Evolutionary conservation across 768 basidiomycete species (phyloP).

Genomic region (Pulveroboletus frians): DNA sequence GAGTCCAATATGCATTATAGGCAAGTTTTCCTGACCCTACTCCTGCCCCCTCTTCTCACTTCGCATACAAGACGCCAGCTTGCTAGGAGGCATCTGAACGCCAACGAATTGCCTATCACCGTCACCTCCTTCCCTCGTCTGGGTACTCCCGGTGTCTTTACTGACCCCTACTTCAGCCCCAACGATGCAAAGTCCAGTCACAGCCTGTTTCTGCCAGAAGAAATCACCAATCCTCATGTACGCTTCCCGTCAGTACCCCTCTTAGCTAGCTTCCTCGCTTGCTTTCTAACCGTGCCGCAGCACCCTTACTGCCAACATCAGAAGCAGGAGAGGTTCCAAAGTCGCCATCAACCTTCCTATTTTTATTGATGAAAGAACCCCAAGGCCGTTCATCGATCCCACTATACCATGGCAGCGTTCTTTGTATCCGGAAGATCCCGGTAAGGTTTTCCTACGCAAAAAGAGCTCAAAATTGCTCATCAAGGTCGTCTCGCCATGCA

Average conservation of each 20-base stretch:
- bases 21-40: constrained; percentile 32
- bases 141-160: constrained; percentile 84
- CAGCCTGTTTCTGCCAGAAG: constrained; percentile 90
- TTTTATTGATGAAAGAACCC: constrained; percentile 83
- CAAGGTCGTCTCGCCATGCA: constrained; percentile 21
- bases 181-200: constrained; percentile 77
- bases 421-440: constrained; percentile 80
- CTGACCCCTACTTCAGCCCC: constrained; percentile 83
- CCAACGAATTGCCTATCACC: constrained; percentile 86
- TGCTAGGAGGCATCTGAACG: constrained; percentile 74
- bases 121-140: constrained; percentile 94
- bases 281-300: constrained; percentile 39
- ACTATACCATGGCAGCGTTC: constrained; percentile 84
- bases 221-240: constrained; percentile 95
- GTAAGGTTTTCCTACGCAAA: constrained; percentile 38
- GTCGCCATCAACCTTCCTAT: constrained; percentile 94
- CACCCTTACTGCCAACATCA: constrained; percentile 96
- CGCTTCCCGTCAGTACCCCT: constrained; percentile 83
- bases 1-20: constrained; percentile 94
- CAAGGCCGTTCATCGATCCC: constrained; percentile 85
- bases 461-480: constrained; percentile 7
- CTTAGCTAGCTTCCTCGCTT: constrained; percentile 6
- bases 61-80: constrained; percentile 60
- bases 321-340: constrained; percentile 84
- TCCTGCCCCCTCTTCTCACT: constrained; percentile 5